Percentiles rank a stretch among this genome's conserved stretches.
These are phyloP conservation scores for Fusarium illudens DNA, from an alignment of 2,329 filamentous ascomycete species.

Conservation along the genomic window DNA sequence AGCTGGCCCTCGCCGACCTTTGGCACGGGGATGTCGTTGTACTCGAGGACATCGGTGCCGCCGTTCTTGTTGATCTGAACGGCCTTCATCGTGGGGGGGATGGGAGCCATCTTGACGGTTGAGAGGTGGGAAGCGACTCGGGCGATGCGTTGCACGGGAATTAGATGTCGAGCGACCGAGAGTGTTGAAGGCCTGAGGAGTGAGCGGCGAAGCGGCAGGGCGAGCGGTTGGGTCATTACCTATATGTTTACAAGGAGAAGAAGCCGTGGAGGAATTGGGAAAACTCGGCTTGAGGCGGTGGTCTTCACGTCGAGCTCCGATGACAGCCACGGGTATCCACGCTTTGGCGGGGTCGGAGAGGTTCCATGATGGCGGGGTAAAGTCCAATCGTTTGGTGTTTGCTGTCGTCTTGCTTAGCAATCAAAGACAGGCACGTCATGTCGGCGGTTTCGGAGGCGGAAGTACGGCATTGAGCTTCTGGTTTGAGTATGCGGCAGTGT, in stretches of 20 bases:
- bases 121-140: constrained; percentile 16
- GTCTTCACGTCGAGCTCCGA: neutral
- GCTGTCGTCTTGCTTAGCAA: constrained; percentile 1
- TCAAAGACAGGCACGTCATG: neutral
- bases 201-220: constrained; percentile 24
- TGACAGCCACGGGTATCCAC: constrained; percentile 10
- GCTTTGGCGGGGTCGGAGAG: constrained; percentile 16
- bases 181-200: constrained; percentile 25
- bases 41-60: constrained; percentile 75
- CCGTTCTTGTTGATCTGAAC: constrained; percentile 70
- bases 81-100: constrained; percentile 76
- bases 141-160: constrained; percentile 13
- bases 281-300: neutral
- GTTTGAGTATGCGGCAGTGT: neutral
- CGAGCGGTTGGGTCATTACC: constrained; percentile 27
- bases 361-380: constrained; percentile 42
- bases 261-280: neutral
- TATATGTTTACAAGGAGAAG: neutral
- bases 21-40: constrained; percentile 75
- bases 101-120: constrained; percentile 70
- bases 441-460: neutral
- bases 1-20: constrained; percentile 73
- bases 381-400: constrained; percentile 11
- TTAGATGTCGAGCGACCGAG: neutral
- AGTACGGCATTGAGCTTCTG: neutral